Base-by-base conservation (phyloP, 1,284 basidiomycete genomes). In the Moniliella sp. region DNA sequence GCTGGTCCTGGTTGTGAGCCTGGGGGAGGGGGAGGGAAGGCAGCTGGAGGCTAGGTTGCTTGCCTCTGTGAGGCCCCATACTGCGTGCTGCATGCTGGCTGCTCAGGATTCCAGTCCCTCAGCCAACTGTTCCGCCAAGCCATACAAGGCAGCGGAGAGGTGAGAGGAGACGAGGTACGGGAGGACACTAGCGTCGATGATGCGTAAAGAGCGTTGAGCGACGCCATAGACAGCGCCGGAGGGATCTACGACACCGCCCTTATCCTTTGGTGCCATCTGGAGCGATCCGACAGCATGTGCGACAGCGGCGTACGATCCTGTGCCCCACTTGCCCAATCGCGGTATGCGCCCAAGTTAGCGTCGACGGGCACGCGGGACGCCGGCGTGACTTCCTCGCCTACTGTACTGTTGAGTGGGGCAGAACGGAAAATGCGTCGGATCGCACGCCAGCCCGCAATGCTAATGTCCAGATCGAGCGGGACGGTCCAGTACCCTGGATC, bases 281-380 rank as follows among this genome's bases (percentile, higher is more conserved):
- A 66, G 66, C 0, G 72, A 74, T 0, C 69, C 72, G 27, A 75
- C 64, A 3, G 72, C 72, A 53, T 73, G 70, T 13, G 63, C 61
- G n/a, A 69, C 68, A 47, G 50, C 31, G 15, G 32, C 33, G 37
- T 52, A 26, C n/a, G n/a, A n/a, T n/a, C n/a, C n/a, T n/a, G n/a
- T n/a, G n/a, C n/a, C n/a, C 21, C 21, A 23, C 21, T 23, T 23
- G 7, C 8, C 21, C 21, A 23, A n/a, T 23, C 21, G 21, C 8
- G 8, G n/a, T 23, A 23, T 7, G 21, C 7, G 21, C 21, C 21
- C 7, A 7, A 23, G 8, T 23, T 7, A n/a, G 8, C 21, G n/a
- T n/a, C n/a, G n/a, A n/a, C n/a, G n/a, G n/a, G n/a, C n/a, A n/a
- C n/a, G n/a, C n/a, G n/a, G n/a, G n/a, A n/a, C n/a, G n/a, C n/a